Conservation (phyloP, 495 filamentous ascomycete species). For the Amniculicola lignicola region DNA sequence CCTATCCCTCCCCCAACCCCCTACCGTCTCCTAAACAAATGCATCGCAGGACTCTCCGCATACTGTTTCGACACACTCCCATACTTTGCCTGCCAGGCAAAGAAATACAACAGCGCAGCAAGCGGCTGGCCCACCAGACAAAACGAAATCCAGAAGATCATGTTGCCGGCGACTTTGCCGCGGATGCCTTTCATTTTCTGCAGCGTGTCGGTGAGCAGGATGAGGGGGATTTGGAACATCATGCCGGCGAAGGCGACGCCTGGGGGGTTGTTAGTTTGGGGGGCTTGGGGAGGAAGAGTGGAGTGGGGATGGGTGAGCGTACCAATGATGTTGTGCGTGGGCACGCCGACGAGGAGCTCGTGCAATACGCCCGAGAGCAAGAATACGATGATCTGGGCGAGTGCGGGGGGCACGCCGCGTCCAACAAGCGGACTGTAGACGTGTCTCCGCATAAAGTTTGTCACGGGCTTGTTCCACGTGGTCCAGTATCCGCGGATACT, state of each 20-base stretch:
- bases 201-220: constrained; percentile 71
- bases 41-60: constrained; percentile 7
- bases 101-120: constrained; percentile 87
- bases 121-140: constrained; percentile 91
- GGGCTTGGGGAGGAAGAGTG: neutral
- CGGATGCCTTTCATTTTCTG: constrained; percentile 72
- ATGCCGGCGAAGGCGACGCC: constrained; percentile 92
- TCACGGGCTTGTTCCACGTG: constrained; percentile 96
- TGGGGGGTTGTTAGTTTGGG: constrained; percentile 33
- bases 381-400: constrained; percentile 77
- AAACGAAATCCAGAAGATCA: constrained; percentile 93
- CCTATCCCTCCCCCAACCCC: no score
- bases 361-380: constrained; percentile 82
- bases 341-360: constrained; percentile 88
- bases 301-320: constrained; percentile 30
- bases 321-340: constrained; percentile 93
- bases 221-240: constrained; percentile 87
- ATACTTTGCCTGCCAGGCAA: constrained; percentile 98
- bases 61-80: constrained; percentile 61
- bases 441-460: constrained; percentile 91
- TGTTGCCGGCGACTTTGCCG: constrained; percentile 78
- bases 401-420: constrained; percentile 65
- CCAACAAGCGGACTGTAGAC: constrained; percentile 82
- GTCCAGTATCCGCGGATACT: constrained; percentile 88
- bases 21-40: no score